Base-by-base conservation (phyloP, 345 rosid species). In the Orychophragmus violaceus region DNA sequence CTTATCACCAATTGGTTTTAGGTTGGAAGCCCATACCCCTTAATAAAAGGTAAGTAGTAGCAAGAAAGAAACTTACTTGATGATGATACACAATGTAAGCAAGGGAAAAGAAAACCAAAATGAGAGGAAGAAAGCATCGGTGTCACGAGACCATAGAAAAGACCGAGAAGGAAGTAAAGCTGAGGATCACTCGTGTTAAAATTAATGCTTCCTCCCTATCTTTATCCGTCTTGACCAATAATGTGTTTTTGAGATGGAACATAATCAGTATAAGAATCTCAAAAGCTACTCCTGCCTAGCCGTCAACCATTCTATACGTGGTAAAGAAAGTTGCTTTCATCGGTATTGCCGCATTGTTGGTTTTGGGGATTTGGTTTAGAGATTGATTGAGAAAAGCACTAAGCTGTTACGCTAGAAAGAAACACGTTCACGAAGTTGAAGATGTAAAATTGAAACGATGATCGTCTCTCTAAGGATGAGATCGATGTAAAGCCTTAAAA, bases 231-330 rank as follows among this genome's bases (percentile, higher is more conserved):
- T 88, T 94, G 72, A 90, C 99, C 81, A 94, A 80, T 75, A 94
- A 83, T 21, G 80, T 77, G 72, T 94, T 94, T 81, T 94, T 94
- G 77, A 94, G 59, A 84, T 94, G 99, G 75, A 69, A 94, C 63
- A 94, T 49, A 28, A 94, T 81, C 28, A 90, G 54, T 95, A 81
- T 88, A 32, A 94, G 71, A 68, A 94, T 83, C 80, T 94, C 99
- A 18, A 60, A 93, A 10, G 99, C 99, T 3, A 94, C 77, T 44
- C 99, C 97, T 58, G 99, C 97, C 99, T 97, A 94, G 63, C 99
- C 99, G 57, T 94, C 99, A 28, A 94, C 96, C 99, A 90, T 94
- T 73, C 90, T 94, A 46, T 88, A 94, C 10, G 96, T 88, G 72
- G 90, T 88, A 75, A 94, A 94, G 83, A 94, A 94, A 23, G 99